Evolutionary conservation across 2,329 filamentous ascomycete species (phyloP).

Genomic region (Dactylonectria macrodidyma): DNA sequence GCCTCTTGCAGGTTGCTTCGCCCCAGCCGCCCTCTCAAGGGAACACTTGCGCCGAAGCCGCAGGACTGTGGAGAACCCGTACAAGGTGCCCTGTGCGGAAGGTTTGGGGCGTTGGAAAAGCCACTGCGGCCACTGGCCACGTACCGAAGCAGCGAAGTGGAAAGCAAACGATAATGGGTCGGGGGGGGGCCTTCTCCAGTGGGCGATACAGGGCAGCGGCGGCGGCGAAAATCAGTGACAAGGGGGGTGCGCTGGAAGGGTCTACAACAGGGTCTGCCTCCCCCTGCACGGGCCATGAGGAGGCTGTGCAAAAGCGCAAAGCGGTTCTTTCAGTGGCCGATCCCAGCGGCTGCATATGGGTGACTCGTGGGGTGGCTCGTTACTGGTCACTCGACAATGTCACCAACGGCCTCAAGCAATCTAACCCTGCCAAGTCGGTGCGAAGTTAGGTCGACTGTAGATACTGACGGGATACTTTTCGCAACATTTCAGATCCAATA

Average conservation of each 20-base stretch:
- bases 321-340: conserved; percentile 12
- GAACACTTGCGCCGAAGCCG: background rate
- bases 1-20: conserved; percentile 19
- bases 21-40: conserved; percentile 16
- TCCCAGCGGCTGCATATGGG: conserved; percentile 18
- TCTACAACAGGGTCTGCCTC: background rate
- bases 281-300: conserved; percentile 16
- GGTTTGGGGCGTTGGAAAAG: conserved; percentile 19
- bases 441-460: background rate
- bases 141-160: conserved; percentile 10
- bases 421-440: background rate
- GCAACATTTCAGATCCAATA: background rate
- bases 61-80: background rate
- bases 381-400: conserved; percentile 2
- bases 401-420: background rate
- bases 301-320: conserved; percentile 22
- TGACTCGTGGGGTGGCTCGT: background rate
- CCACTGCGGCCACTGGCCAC: conserved; percentile 24
- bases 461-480: background rate
- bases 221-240: conserved; percentile 1
- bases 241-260: conserved; percentile 1
- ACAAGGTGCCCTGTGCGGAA: conserved; percentile 8
- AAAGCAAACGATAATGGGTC: background rate
- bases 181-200: conserved; percentile 18
- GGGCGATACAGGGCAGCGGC: conserved; percentile 11